A percentile compares a stretch with the other conserved stretches of the same genome.
Evolutionary conservation across 1,284 basidiomycete genomes (phyloP).

Genomic region (Sporisorium reilianum): DNA sequence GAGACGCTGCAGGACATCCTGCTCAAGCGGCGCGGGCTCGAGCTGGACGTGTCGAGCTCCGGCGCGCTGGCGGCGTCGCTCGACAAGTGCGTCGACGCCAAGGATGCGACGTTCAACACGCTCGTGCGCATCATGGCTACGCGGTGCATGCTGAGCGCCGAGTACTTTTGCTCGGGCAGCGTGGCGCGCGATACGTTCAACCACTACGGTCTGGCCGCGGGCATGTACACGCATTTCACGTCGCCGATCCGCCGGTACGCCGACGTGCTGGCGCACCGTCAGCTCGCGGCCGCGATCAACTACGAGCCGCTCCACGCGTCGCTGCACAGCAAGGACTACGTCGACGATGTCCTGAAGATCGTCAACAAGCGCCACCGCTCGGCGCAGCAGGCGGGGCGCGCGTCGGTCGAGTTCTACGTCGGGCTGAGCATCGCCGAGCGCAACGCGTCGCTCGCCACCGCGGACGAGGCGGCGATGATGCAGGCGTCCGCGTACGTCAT

Average conservation of each 20-base stretch:
- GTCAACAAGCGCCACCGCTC: constrained; percentile 93
- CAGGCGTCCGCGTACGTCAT: constrained; percentile 83
- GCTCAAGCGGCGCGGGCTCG: constrained; percentile 83
- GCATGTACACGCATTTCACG: constrained; percentile 99
- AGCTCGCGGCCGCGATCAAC: constrained; percentile 89
- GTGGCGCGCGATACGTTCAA: constrained; percentile 91
- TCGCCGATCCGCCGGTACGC: constrained; percentile 56
- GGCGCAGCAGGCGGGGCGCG: constrained; percentile 95
- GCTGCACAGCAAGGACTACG: constrained; percentile 87
- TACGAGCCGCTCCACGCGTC: constrained; percentile 85
- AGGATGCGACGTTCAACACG: constrained; percentile 83
- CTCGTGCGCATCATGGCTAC: constrained; percentile 99
- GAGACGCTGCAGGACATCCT: constrained; percentile 95
- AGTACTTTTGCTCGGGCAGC: constrained; percentile 97
- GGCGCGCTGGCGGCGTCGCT: constrained; percentile 89
- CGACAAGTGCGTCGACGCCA: constrained; percentile 83
- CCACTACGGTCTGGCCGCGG: constrained; percentile 94
- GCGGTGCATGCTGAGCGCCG: constrained; percentile 96
- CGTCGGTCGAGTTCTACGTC: constrained; percentile 97
- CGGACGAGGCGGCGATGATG: constrained; percentile 25
- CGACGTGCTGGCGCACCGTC: constrained; percentile 95
- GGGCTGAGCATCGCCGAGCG: constrained; percentile 81
- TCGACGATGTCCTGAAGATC: constrained; percentile 86
- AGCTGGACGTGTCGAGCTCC: constrained; percentile 91
- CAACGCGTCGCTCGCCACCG: constrained; percentile 63